Base-by-base conservation (phyloP, 148 eudicot species). In the Tetragonia tetragonoides region DNA sequence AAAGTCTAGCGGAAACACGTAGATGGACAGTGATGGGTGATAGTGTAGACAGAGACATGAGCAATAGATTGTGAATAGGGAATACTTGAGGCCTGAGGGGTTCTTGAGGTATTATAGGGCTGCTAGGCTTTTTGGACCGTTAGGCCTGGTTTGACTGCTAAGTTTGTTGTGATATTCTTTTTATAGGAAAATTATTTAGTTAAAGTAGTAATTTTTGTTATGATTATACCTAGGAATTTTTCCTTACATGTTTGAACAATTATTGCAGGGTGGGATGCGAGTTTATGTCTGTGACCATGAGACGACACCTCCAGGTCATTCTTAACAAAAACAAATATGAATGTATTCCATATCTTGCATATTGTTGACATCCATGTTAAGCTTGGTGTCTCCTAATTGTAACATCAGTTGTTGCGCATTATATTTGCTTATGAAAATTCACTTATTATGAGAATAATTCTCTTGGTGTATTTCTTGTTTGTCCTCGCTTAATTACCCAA, bases 271-370 rank as follows among this genome's bases (percentile, higher is more conserved):
- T 41, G 54, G 72, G 4, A 68, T 68, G 28, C 72, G 72, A 12
- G 54, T 68, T n/a, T 68, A 68, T 68, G 10, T 68, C 23, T 68
- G 72, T 68, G 72, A 68, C 54, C 72, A 68, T 44, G 72, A 68
- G 7, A 68, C 72, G 21, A 16, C 72, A 20, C 72, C 72, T 21
- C 72, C 72, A 68, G 72, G 72, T 68, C 3, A 6, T 17, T 20
- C 24, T n/a, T 20, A 40, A 57, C n/a, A 57, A 67, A 34, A 0
- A 38, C 7, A 34, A 10, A 24, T 7, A 3, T 63, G 1, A 21
- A 2, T 66, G 38, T 3, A 12, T 66, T 9, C 17, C 3, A 38
- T 38, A 66, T 8, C 21, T 66, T 66, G 46, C 41, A 39, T 39
- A 16, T 66, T 38, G 46, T 18, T 67, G 47, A 66, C 7, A 40